Conservation (phyloP, 2,329 filamentous ascomycete species). For the Acrodontium crateriforme region DNA sequence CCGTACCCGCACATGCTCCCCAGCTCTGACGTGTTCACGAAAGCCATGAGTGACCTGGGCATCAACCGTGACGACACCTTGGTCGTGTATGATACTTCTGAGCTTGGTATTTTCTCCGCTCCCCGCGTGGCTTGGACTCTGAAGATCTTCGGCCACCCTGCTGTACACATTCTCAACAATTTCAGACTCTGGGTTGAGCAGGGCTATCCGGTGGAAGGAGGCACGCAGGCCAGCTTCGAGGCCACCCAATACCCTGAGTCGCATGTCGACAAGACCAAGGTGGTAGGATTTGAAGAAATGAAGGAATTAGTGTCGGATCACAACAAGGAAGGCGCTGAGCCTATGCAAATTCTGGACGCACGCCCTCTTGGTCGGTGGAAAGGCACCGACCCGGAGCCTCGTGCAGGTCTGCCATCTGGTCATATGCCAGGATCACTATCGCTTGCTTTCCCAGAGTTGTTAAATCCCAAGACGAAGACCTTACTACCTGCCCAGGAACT, state of each 20-base stretch:
- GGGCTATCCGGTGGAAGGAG: constrained; percentile 69
- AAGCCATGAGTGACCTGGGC: constrained; percentile 77
- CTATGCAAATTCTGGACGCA: constrained; percentile 80
- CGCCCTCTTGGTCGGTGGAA: constrained; percentile 66
- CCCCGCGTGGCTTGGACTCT: constrained; percentile 91
- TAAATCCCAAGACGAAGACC: constrained; percentile 73
- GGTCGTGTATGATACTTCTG: constrained; percentile 85
- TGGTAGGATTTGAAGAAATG: constrained; percentile 72
- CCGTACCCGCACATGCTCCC: constrained; percentile 97
- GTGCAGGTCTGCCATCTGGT: constrained; percentile 68
- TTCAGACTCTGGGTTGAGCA: constrained; percentile 87
- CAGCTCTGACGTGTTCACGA: constrained; percentile 62
- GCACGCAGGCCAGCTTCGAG: constrained; percentile 42
- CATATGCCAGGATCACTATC: constrained; percentile 84
- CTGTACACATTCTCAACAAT: constrained; percentile 87
- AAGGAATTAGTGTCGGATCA: constrained; percentile 60
- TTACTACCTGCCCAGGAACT: constrained; percentile 61
- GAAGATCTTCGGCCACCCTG: constrained; percentile 73
- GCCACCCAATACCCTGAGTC: constrained; percentile 30
- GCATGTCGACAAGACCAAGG: constrained; percentile 41
- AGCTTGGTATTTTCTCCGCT: constrained; percentile 86
- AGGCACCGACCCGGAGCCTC: constrained; percentile 72
- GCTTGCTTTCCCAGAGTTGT: constrained; percentile 62
- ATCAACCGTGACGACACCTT: constrained; percentile 78
- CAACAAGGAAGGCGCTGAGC: constrained; percentile 71